Percentiles rank a stretch among this genome's conserved stretches.
Conservation (phyloP, 2,329 filamentous ascomycete species). For the Fusarium sulawesiense region DNA sequence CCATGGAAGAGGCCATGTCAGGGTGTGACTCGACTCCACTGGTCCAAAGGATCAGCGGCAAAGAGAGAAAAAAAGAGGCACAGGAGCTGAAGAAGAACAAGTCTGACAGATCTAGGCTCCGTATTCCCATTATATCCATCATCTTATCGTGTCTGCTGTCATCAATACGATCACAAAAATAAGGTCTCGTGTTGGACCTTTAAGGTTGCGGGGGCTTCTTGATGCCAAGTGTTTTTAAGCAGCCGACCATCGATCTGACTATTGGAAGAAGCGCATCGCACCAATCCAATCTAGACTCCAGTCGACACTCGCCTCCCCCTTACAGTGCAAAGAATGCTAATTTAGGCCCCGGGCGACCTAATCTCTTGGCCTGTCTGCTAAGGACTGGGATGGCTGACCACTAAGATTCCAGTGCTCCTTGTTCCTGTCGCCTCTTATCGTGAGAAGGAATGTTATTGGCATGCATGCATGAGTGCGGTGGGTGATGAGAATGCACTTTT, state of each 20-base stretch:
- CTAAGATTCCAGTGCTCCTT: not conserved
- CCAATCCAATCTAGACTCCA: slow-evolving; percentile 4
- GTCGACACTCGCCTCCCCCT: slow-evolving; percentile 11
- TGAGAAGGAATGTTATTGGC: not conserved
- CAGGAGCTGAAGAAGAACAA: not conserved
- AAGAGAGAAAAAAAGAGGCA: not conserved
- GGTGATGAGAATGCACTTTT: not conserved
- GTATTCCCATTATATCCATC: not conserved
- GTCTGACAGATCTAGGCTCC: not conserved
- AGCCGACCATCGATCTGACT: not conserved
- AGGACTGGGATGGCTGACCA: not conserved
- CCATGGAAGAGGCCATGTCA: slow-evolving; percentile 17
- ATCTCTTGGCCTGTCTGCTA: slow-evolving; percentile 20
- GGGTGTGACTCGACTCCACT: slow-evolving; percentile 12
- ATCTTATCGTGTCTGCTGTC: not conserved
- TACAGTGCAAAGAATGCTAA: slow-evolving; percentile 8
- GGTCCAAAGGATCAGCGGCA: slow-evolving; percentile 11
- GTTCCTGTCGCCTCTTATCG: not conserved
- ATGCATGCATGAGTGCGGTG: not conserved
- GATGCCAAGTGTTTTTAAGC: slow-evolving; percentile 17
- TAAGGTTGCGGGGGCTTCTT: slow-evolving; percentile 17
- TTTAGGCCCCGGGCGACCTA: not conserved
- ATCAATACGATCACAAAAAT: not conserved
- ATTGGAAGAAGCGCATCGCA: not conserved
- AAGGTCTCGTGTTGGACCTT: slow-evolving; percentile 11